phyloP scores from a whole-genome alignment of 345 rosid genomes.

The Populus deltoides region DNA sequence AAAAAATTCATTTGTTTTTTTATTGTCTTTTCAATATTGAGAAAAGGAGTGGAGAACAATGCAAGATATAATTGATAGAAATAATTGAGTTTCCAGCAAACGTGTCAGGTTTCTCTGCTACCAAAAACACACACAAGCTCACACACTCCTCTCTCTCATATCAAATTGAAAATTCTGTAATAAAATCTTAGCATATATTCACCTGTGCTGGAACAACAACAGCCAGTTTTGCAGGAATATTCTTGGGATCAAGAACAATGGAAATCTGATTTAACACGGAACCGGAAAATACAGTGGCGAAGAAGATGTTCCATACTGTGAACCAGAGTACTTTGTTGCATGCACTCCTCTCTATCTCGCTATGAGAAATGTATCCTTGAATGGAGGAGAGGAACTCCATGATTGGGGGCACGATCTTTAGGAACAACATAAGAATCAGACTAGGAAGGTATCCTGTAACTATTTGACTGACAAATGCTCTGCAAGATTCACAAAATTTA shows the following conservation, averaged over 20 bases:
- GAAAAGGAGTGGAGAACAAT: neutral
- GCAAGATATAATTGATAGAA: neutral
- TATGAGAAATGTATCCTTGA: constrained; percentile 82
- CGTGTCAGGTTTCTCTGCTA: neutral
- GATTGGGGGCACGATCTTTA: constrained; percentile 77
- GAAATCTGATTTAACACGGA: constrained; percentile 58
- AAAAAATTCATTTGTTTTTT: neutral
- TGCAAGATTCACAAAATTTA: constrained; percentile 42
- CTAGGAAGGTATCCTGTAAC: constrained; percentile 93
- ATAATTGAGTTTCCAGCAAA: neutral
- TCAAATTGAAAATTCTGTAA: neutral
- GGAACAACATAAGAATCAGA: constrained; percentile 77
- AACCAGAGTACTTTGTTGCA: constrained; percentile 96
- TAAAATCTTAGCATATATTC: constrained; percentile 10
- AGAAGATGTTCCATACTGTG: constrained; percentile 88
- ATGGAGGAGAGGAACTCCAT: constrained; percentile 93
- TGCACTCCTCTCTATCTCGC: constrained; percentile 84
- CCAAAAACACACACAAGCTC: neutral
- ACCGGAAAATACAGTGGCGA: constrained; percentile 93
- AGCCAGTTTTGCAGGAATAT: constrained; percentile 70
- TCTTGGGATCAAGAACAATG: constrained; percentile 68
- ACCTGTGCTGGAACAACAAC: constrained; percentile 95
- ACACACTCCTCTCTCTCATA: neutral
- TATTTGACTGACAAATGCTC: constrained; percentile 67
- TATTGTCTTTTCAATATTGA: neutral